Conservation (phyloP, 192 early-diverging fungal genomes). For the Dissophora globulifera region DNA sequence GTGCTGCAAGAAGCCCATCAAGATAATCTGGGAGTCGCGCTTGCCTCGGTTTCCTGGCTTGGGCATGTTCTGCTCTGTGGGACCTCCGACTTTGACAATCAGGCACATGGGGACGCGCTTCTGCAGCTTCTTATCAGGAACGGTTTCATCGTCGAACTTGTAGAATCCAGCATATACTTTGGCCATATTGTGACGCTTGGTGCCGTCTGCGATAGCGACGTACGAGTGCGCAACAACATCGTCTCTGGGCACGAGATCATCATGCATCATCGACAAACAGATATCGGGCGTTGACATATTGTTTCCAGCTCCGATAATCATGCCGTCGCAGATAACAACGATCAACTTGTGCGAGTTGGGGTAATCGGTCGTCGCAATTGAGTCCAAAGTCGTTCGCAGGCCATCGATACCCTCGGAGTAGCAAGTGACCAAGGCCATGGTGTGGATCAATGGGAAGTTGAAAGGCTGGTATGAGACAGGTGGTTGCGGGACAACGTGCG, state of each 20-base stretch:
- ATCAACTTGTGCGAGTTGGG: conserved; percentile 83
- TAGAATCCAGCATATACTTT: conserved; percentile 94
- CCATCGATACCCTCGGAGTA: conserved; percentile 82
- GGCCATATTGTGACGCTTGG: conserved; percentile 93
- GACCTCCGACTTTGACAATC: conserved; percentile 78
- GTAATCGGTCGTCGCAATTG: conserved; percentile 80
- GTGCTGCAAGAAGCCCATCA: conserved; percentile 95
- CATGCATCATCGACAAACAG: conserved; percentile 81
- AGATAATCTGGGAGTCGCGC: conserved; percentile 95
- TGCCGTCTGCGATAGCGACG: conserved; percentile 93
- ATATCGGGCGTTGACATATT: conserved; percentile 82
- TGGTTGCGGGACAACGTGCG: conserved; percentile 52
- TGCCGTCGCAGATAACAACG: conserved; percentile 82
- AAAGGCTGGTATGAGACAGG: conserved; percentile 60
- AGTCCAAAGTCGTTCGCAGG: conserved; percentile 80
- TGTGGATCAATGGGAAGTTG: conserved; percentile 66
- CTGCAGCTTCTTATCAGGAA: conserved; percentile 61
- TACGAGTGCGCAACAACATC: conserved; percentile 80
- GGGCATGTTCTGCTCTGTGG: conserved; percentile 64
- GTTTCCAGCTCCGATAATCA: conserved; percentile 83
- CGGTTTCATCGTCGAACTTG: conserved; percentile 70
- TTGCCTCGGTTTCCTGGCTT: conserved; percentile 94
- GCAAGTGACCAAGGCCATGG: conserved; percentile 79
- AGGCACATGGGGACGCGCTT: conserved; percentile 76
- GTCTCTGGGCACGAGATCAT: conserved; percentile 68